phyloP scores from a whole-genome alignment of 768 basidiomycete genomes.

The Hemileccinum impolitum region DNA sequence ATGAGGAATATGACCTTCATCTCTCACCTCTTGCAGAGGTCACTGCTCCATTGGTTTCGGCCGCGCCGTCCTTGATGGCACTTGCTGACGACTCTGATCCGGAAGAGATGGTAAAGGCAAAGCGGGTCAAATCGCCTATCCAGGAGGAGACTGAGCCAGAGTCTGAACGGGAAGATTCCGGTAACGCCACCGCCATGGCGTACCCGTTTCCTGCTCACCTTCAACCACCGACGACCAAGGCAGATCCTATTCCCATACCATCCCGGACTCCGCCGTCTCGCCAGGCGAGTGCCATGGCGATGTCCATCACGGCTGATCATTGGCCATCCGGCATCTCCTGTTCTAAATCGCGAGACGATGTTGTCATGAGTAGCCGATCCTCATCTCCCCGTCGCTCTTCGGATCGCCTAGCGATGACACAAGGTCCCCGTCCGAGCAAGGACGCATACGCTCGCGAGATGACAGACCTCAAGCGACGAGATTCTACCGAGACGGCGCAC shows the following conservation, averaged over 20 bases:
- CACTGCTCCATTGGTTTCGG: conserved; percentile 23
- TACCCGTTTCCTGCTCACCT: conserved; percentile 29
- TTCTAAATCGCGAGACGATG: conserved; percentile 28
- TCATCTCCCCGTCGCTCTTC: conserved; percentile 29
- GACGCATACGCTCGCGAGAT: conserved; percentile 20
- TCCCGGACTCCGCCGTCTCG: conserved; percentile 26
- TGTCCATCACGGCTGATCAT: conserved; percentile 25
- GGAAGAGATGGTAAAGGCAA: conserved; percentile 23
- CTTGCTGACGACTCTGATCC: conserved; percentile 29
- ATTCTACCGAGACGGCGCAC: conserved; percentile 16
- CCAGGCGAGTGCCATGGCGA: conserved; percentile 25
- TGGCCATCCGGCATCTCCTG: conserved; percentile 22
- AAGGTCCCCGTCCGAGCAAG: conserved; percentile 17
- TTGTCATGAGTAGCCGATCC: conserved; percentile 28
- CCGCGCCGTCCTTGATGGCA: conserved; percentile 28
- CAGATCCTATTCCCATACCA: conserved; percentile 29
- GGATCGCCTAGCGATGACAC: conserved; percentile 13
- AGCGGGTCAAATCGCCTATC: conserved; percentile 18
- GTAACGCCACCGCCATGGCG: background rate
- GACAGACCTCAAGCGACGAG: conserved; percentile 21
- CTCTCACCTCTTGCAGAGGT: conserved; percentile 31
- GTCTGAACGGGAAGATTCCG: conserved; percentile 23
- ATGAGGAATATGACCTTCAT: conserved; percentile 29
- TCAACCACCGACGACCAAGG: conserved; percentile 18
- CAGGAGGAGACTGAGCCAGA: conserved; percentile 24